Base-by-base conservation (phyloP, 371 early-diverging fungal genomes). In the Sporodiniella umbellata region DNA sequence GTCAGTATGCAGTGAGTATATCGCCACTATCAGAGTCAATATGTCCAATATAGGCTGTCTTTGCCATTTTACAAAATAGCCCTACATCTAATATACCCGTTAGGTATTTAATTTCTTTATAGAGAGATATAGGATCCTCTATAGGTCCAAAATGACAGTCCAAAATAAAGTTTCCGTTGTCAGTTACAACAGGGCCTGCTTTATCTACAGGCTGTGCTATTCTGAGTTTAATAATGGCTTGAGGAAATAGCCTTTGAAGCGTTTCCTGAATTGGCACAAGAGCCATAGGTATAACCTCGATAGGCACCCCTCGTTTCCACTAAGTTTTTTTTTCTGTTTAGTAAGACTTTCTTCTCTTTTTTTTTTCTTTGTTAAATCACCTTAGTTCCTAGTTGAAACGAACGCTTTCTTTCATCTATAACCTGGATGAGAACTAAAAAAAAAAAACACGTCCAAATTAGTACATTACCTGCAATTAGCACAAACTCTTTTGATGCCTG, bases 151-250 rank as follows among this genome's bases (percentile, higher is more conserved):
- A 85, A 18, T 87, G 70, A 5, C 83, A 88, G 70, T 96, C 96
- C 15, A 96, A 54, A 15, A 94, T 68, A 53, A 94, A 80, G 70
- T 93, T 94, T 8, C 95, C 94, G 56, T 92, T 92, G 63, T 96
- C 96, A 4, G 94, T 94, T 2, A 95, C 89, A 17, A 93, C 90
- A 0, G 96, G 96, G 1, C 96, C 96, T 0, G 95, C 96, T 70
- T 96, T 96, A 26, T 81, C 75, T 14, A 79, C 75, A 2, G 87
- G 51, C 28, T 55, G 56, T 26, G 62, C 94, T 89, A 90, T 92
- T 28, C 96, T 81, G 31, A 96, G 66, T n/a, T 57, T 68, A n/a
- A 64, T 48, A 6, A 53, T 47, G 61, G 73, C 51, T 63, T 56
- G 37, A 63, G 63, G 56, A 43, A 66, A 62, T 47, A 62, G 44